A percentile compares a stretch with the other conserved stretches of the same genome.
Conservation (phyloP, 1,139 yeast genomes). For the Geotrichum reessii region DNA sequence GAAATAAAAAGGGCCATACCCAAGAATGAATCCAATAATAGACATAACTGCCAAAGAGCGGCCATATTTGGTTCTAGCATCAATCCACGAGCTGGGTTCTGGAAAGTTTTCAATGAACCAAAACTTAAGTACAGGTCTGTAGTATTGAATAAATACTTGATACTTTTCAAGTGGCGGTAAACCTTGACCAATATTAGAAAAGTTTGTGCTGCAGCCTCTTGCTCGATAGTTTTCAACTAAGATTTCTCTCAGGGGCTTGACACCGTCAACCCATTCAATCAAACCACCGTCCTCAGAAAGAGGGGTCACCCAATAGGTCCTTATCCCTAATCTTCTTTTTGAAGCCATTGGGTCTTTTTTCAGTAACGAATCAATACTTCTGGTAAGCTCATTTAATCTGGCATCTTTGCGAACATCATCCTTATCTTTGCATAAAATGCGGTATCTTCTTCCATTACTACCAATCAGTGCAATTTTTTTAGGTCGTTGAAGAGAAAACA, state of each 20-base stretch:
- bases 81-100: constrained; percentile 84
- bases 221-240: constrained; percentile 43
- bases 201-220: constrained; percentile 36
- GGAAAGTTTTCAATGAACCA: constrained; percentile 91
- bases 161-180: constrained; percentile 6
- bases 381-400: constrained; percentile 85
- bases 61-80: constrained; percentile 66
- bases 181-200: constrained; percentile 14
- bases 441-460: constrained; percentile 64
- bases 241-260: constrained; percentile 70
- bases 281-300: constrained; percentile 82
- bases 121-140: constrained; percentile 71
- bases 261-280: constrained; percentile 88
- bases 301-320: constrained; percentile 86
- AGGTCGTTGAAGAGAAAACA: constrained; percentile 83
- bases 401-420: constrained; percentile 97
- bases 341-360: constrained; percentile 64
- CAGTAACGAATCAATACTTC: constrained; percentile 74
- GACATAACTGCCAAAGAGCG: constrained; percentile 95
- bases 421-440: constrained; percentile 71
- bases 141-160: constrained; percentile 32
- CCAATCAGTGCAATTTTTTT: constrained; percentile 73
- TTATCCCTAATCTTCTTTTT: constrained; percentile 62
- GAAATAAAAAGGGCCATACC: constrained; percentile 19
- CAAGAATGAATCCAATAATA: constrained; percentile 78